A percentile compares a stretch with the other conserved stretches of the same genome.
Conservation (phyloP, 768 basidiomycete genomes). For the Trametes cinnabarina region DNA sequence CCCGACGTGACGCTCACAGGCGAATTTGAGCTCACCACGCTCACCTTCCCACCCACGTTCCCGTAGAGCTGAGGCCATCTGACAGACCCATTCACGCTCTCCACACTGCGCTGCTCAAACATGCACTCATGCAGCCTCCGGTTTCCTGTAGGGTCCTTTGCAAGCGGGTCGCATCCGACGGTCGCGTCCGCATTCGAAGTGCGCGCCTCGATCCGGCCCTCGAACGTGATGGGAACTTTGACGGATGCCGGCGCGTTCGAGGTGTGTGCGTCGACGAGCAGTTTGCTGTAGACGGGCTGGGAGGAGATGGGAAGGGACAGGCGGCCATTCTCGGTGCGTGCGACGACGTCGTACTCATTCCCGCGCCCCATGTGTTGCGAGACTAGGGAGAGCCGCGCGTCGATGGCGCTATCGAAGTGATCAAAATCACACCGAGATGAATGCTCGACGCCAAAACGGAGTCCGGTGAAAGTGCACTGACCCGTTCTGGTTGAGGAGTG, state of each 20-base stretch:
- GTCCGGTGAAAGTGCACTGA: constrained; percentile 28
- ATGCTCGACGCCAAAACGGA: too few species aligned
- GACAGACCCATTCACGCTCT: neutral
- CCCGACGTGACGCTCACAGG: neutral
- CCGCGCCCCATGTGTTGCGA: neutral
- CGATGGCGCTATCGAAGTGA: constrained; percentile 18
- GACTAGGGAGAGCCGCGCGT: constrained; percentile 19
- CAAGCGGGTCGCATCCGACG: constrained; percentile 3
- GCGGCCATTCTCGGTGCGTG: constrained; percentile 34
- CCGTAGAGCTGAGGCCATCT: neutral
- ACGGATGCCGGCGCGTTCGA: constrained; percentile 36
- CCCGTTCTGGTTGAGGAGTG: constrained; percentile 43
- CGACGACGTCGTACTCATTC: constrained; percentile 26
- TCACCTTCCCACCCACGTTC: neutral
- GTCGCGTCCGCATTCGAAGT: constrained; percentile 15
- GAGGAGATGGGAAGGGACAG: constrained; percentile 33
- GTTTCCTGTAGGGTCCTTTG: constrained; percentile 22
- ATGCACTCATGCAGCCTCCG: constrained; percentile 11
- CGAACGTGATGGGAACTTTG: constrained; percentile 35
- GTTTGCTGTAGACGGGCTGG: constrained; percentile 31
- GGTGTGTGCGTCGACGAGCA: constrained; percentile 32
- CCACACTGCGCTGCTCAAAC: neutral
- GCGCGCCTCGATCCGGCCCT: constrained; percentile 35
- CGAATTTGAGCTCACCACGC: neutral
- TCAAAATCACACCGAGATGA: neutral